These are phyloP conservation scores for Claviceps citrina DNA, from an alignment of 2,329 filamentous ascomycete species.

Conservation along the genomic window DNA sequence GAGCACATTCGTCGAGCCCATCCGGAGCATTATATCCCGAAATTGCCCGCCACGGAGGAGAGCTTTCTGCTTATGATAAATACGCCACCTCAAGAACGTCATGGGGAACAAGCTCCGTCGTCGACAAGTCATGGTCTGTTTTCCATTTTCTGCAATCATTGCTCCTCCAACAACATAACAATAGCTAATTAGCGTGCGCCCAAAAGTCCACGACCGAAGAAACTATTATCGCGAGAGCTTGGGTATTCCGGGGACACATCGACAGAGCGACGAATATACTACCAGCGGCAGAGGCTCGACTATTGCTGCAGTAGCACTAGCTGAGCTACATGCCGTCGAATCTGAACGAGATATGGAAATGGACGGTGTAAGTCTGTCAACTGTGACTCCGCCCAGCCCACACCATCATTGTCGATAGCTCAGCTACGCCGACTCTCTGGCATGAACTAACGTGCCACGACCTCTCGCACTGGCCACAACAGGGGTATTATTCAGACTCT, in stretches of 20 bases:
- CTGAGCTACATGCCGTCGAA: conserved; percentile 66
- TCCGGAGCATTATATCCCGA: conserved; percentile 91
- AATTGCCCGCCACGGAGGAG: conserved; percentile 94
- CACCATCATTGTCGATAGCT: conserved; percentile 12
- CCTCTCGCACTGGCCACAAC: not conserved
- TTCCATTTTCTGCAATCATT: not conserved
- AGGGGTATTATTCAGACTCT: conserved; percentile 57
- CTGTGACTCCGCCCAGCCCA: conserved; percentile 12
- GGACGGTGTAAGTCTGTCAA: conserved; percentile 45
- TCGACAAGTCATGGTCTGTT: conserved; percentile 19
- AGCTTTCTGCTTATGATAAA: conserved; percentile 96
- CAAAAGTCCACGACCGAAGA: conserved; percentile 43
- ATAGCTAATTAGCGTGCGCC: not conserved
- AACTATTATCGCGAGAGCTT: conserved; percentile 40
- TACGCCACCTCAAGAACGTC: conserved; percentile 63
- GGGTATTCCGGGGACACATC: conserved; percentile 52
- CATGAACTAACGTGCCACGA: conserved; percentile 4
- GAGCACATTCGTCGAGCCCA: conserved; percentile 97
- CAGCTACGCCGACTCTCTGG: not conserved
- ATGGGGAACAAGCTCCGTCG: conserved; percentile 21
- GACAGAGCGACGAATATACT: conserved; percentile 53
- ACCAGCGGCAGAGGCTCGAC: conserved; percentile 24
- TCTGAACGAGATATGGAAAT: conserved; percentile 64
- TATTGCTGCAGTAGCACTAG: conserved; percentile 70
- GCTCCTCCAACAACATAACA: not conserved